Base-by-base conservation (phyloP, 2,329 filamentous ascomycete species). In the Botrytis deweyae region DNA sequence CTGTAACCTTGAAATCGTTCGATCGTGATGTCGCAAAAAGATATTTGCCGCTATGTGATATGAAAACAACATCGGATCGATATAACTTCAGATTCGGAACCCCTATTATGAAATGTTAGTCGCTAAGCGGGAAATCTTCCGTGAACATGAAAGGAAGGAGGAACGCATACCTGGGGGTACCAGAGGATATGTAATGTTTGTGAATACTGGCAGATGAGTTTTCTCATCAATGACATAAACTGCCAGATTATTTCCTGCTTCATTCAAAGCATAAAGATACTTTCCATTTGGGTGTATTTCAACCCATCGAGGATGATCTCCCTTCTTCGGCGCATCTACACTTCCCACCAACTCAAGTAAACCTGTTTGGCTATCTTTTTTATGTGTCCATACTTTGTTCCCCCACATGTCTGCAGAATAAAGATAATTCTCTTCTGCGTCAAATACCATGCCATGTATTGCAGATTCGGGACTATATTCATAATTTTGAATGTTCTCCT, bases 291-390 rank as follows among this genome's bases (percentile, higher is more conserved):
- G 91, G 82, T 95, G 92, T 81, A 97, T 91, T 78, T 93, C 93
- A 22, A 97, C 92, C 94, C 94, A 97, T 79, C 94, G 89, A 25
- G 94, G 94, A 82, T 96, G 94, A 82, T 97, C 94, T 75, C 87
- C 87, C 4, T 88, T 83, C 64, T 87, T 86, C 0, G 93, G 93
- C 42, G 93, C 93, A 76, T 92, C 88, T 49, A 95, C 86, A 80
- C 87, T 90, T 77, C 92, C 93, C 72, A 95, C 87, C 33, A 94
- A 87, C 67, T 89, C 87, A 73, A 96, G 83, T 70, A 87, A 84
- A 25, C 91, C 91, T 4, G 87, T 85, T 72, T 86, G 81, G 10
- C 84, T 79, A 74, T 88, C 87, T 82, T 95, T 95, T 81, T 89
- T 89, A 83, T 97, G 94, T 36, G 91, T 92, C 94, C 94, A 97